Evolutionary conservation across 768 basidiomycete species (phyloP).

Genomic region (Chalciporus piperatus): DNA sequence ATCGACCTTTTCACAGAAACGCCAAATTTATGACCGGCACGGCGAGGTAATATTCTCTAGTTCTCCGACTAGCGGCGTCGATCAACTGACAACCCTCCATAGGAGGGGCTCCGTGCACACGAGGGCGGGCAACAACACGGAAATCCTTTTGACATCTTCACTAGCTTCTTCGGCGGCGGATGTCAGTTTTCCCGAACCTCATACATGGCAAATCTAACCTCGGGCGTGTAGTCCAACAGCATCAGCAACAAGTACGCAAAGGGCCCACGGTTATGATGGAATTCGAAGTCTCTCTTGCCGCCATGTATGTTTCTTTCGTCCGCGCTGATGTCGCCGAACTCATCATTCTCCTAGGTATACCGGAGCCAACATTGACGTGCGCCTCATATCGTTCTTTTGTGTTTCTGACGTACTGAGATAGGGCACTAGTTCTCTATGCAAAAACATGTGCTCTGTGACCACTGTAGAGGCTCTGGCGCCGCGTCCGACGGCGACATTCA

Average conservation of each 20-base stretch:
- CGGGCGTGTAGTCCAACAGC: conserved; percentile 19
- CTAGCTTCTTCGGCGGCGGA: conserved; percentile 85
- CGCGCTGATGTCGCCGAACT: background rate
- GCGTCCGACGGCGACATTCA: conserved; percentile 87
- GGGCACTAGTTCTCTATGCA: conserved; percentile 78
- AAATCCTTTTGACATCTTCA: conserved; percentile 95
- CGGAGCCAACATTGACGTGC: conserved; percentile 80
- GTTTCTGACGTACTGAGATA: conserved; percentile 1
- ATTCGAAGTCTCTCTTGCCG: conserved; percentile 82
- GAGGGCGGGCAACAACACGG: conserved; percentile 80
- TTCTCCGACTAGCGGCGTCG: background rate
- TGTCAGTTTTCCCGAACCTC: conserved; percentile 42
- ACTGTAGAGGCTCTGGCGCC: conserved; percentile 94
- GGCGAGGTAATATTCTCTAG: conserved; percentile 60
- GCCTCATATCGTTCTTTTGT: conserved; percentile 16
- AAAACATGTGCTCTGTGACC: conserved; percentile 91
- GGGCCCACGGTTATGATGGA: conserved; percentile 77
- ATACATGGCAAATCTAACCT: background rate
- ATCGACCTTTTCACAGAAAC: conserved; percentile 56
- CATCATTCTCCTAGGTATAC: conserved; percentile 54
- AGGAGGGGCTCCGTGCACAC: conserved; percentile 91
- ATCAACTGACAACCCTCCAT: conserved; percentile 11
- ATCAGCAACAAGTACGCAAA: conserved; percentile 60
- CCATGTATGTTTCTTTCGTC: conserved; percentile 53
- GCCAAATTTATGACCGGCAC: conserved; percentile 89